Evolutionary conservation across 2,329 filamentous ascomycete species (phyloP), one percentile per base, ranked within the genome.

Genomic region (Colletotrichum sp.): DNA sequence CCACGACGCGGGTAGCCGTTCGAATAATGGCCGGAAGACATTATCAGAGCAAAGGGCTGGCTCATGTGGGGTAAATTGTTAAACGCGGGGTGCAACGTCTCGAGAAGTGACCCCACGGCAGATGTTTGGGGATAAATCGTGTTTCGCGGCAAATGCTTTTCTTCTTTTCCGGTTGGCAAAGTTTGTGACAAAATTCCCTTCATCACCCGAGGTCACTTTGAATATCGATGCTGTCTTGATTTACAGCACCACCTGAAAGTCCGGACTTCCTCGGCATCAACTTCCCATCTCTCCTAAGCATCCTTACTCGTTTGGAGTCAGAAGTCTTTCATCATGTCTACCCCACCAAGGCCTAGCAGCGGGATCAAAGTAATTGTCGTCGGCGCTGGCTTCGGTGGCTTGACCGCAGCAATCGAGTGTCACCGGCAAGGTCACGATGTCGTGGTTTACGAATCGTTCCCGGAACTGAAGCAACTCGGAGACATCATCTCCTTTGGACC

Each of bases 321-420:
- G 2, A 21, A 21, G 10, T 18, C 30, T 1, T 12, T 10, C 59
- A 30, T 15, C 18, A 62, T 62, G 59, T 52, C 44, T 52, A 62
- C 28, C 26, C n/a, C 59, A 30, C 59, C 16, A 32, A n/a, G 26
- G 26, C 16, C 2, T 7, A 32, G 9, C n/a, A 62, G 28, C 9
- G 59, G 30, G 13, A 62, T 62, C 59, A 62, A 32, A 16, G 28
- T 62, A 2, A 62, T 62, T 26, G 1, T 62, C 18, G 59, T 62
- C n/a, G 59, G 59, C 0, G 59, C 59, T 16, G 59, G 59, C 4
- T 62, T 62, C 13, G 59, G 59, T n/a, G 59, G 92, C 18, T 86
- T 93, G 32, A 90, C 90, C 8, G 90, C 91, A 21, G 91, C 91
- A 57, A 91, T 93, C 76, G 92, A 93, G 82, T 92, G 91, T 79